Evolutionary conservation across 805 yeast genomes (phyloP).

Genomic region (Sugiyamaella qingdaonensis): DNA sequence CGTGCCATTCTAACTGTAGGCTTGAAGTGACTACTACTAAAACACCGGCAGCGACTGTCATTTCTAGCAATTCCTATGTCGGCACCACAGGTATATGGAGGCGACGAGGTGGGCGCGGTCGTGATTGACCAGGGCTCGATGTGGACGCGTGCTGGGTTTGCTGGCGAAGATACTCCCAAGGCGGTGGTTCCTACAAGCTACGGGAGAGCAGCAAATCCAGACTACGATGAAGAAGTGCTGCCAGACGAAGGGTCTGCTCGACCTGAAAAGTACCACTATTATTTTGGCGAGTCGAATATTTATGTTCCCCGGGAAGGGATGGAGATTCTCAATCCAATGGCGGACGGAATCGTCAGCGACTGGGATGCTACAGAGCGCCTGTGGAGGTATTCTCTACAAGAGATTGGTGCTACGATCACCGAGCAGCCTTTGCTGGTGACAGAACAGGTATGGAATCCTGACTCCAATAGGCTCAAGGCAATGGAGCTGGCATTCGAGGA

Average conservation of each 20-base stretch:
- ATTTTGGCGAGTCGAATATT: conserved; percentile 21
- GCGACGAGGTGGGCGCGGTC: conserved; percentile 81
- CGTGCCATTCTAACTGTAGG: too few relatives aligned
- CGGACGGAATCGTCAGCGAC: conserved; percentile 41
- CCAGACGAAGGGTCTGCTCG: conserved; percentile 5
- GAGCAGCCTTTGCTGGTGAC: conserved; percentile 79
- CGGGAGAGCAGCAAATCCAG: conserved; percentile 3
- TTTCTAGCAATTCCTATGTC: neutral
- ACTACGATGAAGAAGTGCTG: conserved; percentile 11
- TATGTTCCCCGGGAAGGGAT: conserved; percentile 19
- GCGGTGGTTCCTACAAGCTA: conserved; percentile 61
- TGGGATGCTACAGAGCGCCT: conserved; percentile 85
- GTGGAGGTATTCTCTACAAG: conserved; percentile 57
- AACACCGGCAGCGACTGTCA: too few relatives aligned
- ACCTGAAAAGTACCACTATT: conserved; percentile 13
- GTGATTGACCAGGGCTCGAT: conserved; percentile 88
- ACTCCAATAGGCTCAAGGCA: conserved; percentile 59
- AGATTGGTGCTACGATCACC: conserved; percentile 44
- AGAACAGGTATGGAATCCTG: conserved; percentile 82
- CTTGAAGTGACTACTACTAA: too few relatives aligned
- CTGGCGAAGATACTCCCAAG: conserved; percentile 87
- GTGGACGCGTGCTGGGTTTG: conserved; percentile 78
- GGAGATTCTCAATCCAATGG: conserved; percentile 21
- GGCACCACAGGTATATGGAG: conserved; percentile 18
- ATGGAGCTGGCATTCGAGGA: conserved; percentile 69